These are phyloP conservation scores for Fusarium musae DNA, from an alignment of 2,329 filamentous ascomycete species.

Conservation along the genomic window DNA sequence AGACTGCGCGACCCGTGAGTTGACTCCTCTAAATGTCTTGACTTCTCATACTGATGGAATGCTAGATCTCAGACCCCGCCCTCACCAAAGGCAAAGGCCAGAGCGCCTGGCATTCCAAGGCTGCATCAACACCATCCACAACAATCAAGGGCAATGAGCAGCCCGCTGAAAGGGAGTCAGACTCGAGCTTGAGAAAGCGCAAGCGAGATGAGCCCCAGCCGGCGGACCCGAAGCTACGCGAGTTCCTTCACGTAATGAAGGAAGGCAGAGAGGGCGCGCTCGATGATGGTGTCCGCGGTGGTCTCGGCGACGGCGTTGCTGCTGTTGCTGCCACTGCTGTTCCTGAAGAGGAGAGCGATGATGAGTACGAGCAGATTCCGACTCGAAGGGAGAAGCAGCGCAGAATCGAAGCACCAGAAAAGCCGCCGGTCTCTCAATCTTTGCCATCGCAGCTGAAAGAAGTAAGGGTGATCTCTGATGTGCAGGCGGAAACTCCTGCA, in stretches of 20 bases:
- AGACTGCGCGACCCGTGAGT: constrained; percentile 83
- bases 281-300: constrained; percentile 46
- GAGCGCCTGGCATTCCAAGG: constrained; percentile 41
- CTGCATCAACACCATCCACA: constrained; percentile 29
- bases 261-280: constrained; percentile 53
- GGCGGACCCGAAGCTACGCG: constrained; percentile 82
- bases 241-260: constrained; percentile 88
- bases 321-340: constrained; percentile 50
- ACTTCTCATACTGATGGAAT: constrained; percentile 51
- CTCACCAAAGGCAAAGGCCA: constrained; percentile 47
- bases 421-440: constrained; percentile 29
- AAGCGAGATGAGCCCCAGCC: constrained; percentile 70
- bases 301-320: constrained; percentile 33
- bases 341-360: constrained; percentile 72
- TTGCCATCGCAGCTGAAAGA: constrained; percentile 35
- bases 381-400: constrained; percentile 61
- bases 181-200: constrained; percentile 71
- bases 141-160: constrained; percentile 28
- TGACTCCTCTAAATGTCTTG: constrained; percentile 33
- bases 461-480: constrained; percentile 19
- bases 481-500: constrained; percentile 21
- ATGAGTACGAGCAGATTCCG: constrained; percentile 77
- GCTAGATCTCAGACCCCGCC: constrained; percentile 58
- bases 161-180: constrained; percentile 49
- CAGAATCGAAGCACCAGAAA: constrained; percentile 46